phyloP scores from a whole-genome alignment of 2,329 filamentous ascomycete species.

The Beauveria medogensis region DNA sequence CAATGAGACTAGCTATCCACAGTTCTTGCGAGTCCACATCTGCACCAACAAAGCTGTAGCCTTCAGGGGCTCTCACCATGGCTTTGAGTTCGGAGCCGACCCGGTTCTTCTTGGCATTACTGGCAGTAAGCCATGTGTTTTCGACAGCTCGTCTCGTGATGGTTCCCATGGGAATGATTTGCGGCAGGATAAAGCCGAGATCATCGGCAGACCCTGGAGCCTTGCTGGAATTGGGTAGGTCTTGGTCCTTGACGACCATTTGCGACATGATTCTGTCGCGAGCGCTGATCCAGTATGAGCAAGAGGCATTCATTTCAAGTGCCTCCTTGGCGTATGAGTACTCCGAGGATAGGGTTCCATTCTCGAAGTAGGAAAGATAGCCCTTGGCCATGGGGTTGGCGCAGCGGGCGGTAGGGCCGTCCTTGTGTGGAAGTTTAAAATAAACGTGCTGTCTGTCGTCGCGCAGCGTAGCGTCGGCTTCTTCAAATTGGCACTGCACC shows the following conservation, averaged over 20 bases:
- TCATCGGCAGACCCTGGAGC: slow-evolving; percentile 17
- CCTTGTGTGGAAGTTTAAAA: slow-evolving; percentile 94
- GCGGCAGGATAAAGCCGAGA: slow-evolving; percentile 79
- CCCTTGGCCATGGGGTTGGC: slow-evolving; percentile 83
- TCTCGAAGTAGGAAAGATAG: slow-evolving; percentile 86
- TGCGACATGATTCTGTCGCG: slow-evolving; percentile 90
- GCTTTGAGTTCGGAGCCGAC: slow-evolving; percentile 96
- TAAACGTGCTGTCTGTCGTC: slow-evolving; percentile 62
- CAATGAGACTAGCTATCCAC: slow-evolving; percentile 94
- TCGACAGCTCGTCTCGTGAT: slow-evolving; percentile 91
- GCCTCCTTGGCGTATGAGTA: slow-evolving; percentile 89
- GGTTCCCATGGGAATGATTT: slow-evolving; percentile 97
- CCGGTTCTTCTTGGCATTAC: slow-evolving; percentile 91
- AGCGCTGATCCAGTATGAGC: slow-evolving; percentile 98
- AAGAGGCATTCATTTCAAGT: slow-evolving; percentile 95
- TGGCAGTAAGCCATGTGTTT: slow-evolving; percentile 96
- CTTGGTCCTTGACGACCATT: slow-evolving; percentile 80
- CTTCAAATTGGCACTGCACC: slow-evolving; percentile 70
- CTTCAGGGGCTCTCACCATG: slow-evolving; percentile 86
- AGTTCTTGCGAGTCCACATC: slow-evolving; percentile 97
- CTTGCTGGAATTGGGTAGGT: slow-evolving; percentile 29
- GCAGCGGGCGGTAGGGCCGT: slow-evolving; percentile 79
- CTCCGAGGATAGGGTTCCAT: slow-evolving; percentile 77
- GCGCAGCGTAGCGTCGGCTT: slow-evolving; percentile 55
- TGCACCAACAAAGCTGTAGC: slow-evolving; percentile 90